Percentiles rank a stretch among this genome's conserved stretches.
Evolutionary conservation across 2,329 filamentous ascomycete species (phyloP).

Genomic region (Incumbomyces delicatus): DNA sequence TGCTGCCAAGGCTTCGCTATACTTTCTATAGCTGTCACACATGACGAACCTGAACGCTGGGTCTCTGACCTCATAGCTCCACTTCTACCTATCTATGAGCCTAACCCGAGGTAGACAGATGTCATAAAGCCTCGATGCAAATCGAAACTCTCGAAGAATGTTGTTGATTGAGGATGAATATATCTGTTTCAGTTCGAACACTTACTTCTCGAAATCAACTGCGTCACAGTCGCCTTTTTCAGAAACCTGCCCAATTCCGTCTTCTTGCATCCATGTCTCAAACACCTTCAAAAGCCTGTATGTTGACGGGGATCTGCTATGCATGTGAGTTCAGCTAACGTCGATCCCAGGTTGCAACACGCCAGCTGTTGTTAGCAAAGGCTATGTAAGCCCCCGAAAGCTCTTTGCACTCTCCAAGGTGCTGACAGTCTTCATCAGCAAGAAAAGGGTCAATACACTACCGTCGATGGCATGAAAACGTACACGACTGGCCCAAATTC

Average conservation of each 20-base stretch:
- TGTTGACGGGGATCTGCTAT: not conserved
- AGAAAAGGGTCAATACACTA: conserved; percentile 48
- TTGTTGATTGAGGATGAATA: not conserved
- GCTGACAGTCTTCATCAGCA: not conserved
- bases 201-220: not conserved
- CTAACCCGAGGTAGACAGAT: no score
- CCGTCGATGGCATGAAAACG: conserved; percentile 52
- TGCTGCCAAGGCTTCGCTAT: not conserved
- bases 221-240: not conserved
- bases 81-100: no score
- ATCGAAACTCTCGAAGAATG: not conserved
- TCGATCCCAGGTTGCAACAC: conserved; percentile 3
- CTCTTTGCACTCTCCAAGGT: not conserved
- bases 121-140: not conserved
- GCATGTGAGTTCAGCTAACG: not conserved
- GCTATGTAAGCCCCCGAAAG: not conserved
- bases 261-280: conserved; percentile 4
- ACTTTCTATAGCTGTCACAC: not conserved
- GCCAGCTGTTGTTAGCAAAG: conserved; percentile 3
- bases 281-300: conserved; percentile 7
- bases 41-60: no score
- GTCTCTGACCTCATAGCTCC: no score
- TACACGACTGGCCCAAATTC: conserved; percentile 49
- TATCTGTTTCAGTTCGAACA: not conserved
- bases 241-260: not conserved